Evolutionary conservation across 2,329 filamentous ascomycete species (phyloP), one percentile per base, ranked within the genome.

Genomic region (Monosporascus sp.): DNA sequence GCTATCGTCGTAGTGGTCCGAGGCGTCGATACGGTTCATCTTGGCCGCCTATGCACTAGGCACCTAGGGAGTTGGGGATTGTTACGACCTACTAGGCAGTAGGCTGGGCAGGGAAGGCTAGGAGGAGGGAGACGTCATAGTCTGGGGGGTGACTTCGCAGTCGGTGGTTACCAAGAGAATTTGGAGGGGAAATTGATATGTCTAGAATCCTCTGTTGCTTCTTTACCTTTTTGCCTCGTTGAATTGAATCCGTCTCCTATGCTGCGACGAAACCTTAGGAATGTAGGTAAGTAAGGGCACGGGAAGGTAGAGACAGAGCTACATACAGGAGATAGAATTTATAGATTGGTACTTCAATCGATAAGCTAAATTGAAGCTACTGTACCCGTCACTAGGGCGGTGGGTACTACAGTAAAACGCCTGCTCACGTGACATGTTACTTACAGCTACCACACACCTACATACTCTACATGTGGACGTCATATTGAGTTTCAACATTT

Each of bases 11-110:
- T 83, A 83, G 71, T 84, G 81, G 54, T 81, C 78, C 50, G 81
- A 83, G 62, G 77, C 78, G 68, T 84, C 81, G 69, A 78, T 74
- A 57, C 69, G 71, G 58, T 78, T 76, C 81, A 84, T 84, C 51
- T 59, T 72, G 68, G 54, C 51, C 48, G 41, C n/a, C 24, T 27
- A 22, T 36, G 39, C 25, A 8, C 18, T 34, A 24, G 20, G 9
- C 11, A 20, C 20, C 39, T 24, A 42, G 5, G n/a, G 17, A 42
- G 8, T 5, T 9, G 9, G 31, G 31, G 31, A 34, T 34, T 5
- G 31, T 5, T 34, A 34, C 31, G 31, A 5, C 9, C 31, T 34
- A 34, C 9, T 11, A 31, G 9, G 27, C 3, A 31, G 27, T 31
- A 31, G 8, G 27, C 27, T 31, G 27, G 27, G 9, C 27, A 9